Base-by-base conservation (phyloP, 352 stramenopile species). In the Phytopythium ostracodes region DNA sequence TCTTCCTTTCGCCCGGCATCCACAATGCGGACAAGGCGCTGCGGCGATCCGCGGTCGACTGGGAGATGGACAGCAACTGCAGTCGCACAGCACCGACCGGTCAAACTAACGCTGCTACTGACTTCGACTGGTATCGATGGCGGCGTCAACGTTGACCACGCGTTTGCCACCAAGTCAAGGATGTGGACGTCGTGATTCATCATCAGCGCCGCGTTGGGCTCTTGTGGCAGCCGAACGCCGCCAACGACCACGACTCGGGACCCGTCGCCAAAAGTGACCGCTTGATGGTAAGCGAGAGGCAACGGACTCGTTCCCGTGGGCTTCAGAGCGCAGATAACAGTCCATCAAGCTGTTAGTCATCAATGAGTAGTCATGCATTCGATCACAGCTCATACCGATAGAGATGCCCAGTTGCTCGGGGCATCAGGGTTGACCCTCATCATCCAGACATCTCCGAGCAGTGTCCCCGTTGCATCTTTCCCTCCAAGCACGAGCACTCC, bases 401-500 rank as follows among this genome's bases (percentile, higher is more conserved):
- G 57, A 25, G 75, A 70, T 18, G 50, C 55, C 80, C 78, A 88
- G 8, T 11, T 60, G 8, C 24, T 36, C 5, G 47, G 31, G 40
- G 68, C 70, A 14, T 65, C 51, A 14, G 35, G 44, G 46, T 64
- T 77, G 60, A 18, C 33, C 31, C 62, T 59, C 27, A 88, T 27
- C 8, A 76, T n/a, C 78, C 81, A 90, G 7, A 73, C n/a, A 49
- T 90, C 81, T 1, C 58, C 59, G 2, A 88, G 63, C 27, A 76
- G 58, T 9, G 66, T 71, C 1, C 72, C 72, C 20, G 67, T 58
- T 18, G 58, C 36, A 27, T 75, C 75, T 40, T 73, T 76, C 0
- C 81, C 81, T 44, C 81, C 81, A 1, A 90, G 43, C 12, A 88
- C 51, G 27, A 90, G 49, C 59, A 90, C 63, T 7, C 66, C 73